phyloP scores from a whole-genome alignment of 1,284 basidiomycete genomes.

The Irpex sp. region DNA sequence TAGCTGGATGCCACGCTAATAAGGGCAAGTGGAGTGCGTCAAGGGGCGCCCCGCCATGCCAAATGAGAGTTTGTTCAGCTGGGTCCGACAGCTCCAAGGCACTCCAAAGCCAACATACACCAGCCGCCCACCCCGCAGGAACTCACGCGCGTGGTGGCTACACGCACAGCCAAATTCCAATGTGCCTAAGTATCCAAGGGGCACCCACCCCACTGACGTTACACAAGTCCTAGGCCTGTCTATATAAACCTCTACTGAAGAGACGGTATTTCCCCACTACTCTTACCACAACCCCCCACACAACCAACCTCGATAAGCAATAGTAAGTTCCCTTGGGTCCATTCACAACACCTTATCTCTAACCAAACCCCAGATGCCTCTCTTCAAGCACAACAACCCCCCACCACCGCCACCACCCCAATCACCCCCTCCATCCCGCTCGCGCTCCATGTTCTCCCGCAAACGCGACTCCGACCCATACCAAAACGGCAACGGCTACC shows the following conservation, averaged over 20 bases:
- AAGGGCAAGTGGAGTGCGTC: too few species aligned
- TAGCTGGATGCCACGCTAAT: too few species aligned
- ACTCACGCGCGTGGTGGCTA: not conserved
- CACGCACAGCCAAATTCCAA: not conserved
- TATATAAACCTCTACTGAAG: not conserved
- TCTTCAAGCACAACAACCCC: slow-evolving; percentile 15
- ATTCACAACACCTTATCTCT: not conserved
- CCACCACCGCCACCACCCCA: slow-evolving; percentile 17
- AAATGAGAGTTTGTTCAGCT: not conserved
- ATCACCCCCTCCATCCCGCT: slow-evolving; percentile 12
- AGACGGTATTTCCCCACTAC: too few species aligned
- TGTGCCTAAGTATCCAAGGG: not conserved
- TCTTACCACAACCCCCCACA: too few species aligned
- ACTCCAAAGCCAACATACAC: not conserved
- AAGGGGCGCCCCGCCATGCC: too few species aligned
- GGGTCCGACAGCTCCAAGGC: not conserved
- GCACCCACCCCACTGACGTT: not conserved
- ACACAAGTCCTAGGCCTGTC: not conserved
- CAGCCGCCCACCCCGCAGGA: not conserved
- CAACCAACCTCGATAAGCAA: too few species aligned
- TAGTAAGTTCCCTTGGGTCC: too few species aligned
- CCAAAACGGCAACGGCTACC: slow-evolving; percentile 9
- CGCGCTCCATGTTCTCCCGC: slow-evolving; percentile 16
- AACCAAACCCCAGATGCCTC: slow-evolving; percentile 10
- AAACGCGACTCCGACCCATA: slow-evolving; percentile 9